phyloP scores from a whole-genome alignment of 805 yeast species.

The Zygotorulaspora chibaensis region DNA sequence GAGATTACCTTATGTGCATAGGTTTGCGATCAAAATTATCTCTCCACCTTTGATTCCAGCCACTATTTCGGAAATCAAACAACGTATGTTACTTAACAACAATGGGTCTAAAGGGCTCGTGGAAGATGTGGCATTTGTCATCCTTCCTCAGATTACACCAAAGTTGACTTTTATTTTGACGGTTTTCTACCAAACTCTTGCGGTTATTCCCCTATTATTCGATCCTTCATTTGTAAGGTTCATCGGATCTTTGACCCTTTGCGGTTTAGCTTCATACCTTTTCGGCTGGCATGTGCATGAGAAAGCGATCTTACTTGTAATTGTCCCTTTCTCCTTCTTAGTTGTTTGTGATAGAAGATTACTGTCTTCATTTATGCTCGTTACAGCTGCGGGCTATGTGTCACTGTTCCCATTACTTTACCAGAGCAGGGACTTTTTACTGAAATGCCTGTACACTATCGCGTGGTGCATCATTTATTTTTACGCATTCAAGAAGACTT shows the following conservation, averaged over 20 bases:
- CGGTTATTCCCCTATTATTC: slow-evolving; percentile 64
- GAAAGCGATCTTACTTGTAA: slow-evolving; percentile 86
- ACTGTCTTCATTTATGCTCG: slow-evolving; percentile 62
- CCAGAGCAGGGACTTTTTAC: slow-evolving; percentile 72
- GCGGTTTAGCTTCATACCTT: slow-evolving; percentile 85
- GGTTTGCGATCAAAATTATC: slow-evolving; percentile 36
- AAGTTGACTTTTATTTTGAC: slow-evolving; percentile 72
- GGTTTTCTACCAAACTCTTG: slow-evolving; percentile 75
- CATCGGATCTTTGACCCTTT: slow-evolving; percentile 76
- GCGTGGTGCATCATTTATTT: slow-evolving; percentile 82
- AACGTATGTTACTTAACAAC: slow-evolving; percentile 32
- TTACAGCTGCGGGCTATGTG: slow-evolving; percentile 77
- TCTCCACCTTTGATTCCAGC: slow-evolving; percentile 35
- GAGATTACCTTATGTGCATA: slow-evolving; percentile 43
- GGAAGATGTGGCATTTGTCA: slow-evolving; percentile 79
- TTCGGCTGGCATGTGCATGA: slow-evolving; percentile 99
- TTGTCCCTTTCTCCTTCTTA: slow-evolving; percentile 81
- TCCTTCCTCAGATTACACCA: slow-evolving; percentile 80
- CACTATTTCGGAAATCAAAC: slow-evolving; percentile 29
- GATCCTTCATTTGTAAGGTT: slow-evolving; percentile 76
- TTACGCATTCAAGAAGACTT: slow-evolving; percentile 66
- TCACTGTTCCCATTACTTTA: slow-evolving; percentile 83
- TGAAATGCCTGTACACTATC: slow-evolving; percentile 72
- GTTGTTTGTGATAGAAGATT: slow-evolving; percentile 68
- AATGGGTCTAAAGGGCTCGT: slow-evolving; percentile 81